A percentile compares a stretch with the other conserved stretches of the same genome.
These are phyloP conservation scores for Dendrobium huoshanense DNA, from an alignment of 106 monocot genomes.

Conservation along the genomic window DNA sequence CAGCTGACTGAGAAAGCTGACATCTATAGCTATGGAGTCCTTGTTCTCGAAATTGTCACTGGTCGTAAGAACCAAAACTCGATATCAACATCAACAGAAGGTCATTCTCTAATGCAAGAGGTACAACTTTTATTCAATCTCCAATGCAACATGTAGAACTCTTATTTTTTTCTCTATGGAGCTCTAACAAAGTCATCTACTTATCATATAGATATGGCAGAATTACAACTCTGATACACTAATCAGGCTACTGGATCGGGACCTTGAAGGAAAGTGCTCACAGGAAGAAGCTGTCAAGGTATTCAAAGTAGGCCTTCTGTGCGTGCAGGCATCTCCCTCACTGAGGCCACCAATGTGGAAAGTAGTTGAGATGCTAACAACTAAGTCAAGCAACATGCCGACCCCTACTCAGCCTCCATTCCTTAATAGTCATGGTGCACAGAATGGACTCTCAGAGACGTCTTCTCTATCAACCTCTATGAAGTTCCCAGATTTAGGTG, in stretches of 20 bases:
- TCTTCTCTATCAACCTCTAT: conserved; percentile 17
- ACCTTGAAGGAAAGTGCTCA: conserved; percentile 19
- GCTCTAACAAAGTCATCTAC: background rate
- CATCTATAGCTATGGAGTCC: conserved; percentile 49
- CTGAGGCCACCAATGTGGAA: conserved; percentile 61
- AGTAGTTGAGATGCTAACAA: conserved; percentile 35
- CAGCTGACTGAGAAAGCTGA: conserved; percentile 64
- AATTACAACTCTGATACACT: conserved; percentile 32
- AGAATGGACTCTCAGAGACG: conserved; percentile 11
- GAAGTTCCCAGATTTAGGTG: conserved; percentile 1
- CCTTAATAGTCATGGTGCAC: conserved; percentile 15
- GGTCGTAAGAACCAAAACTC: conserved; percentile 45
- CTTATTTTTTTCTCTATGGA: background rate
- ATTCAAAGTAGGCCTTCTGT: conserved; percentile 42
- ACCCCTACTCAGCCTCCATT: conserved; percentile 53
- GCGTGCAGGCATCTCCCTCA: conserved; percentile 21
- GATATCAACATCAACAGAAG: conserved; percentile 23
- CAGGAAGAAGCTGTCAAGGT: conserved; percentile 30
- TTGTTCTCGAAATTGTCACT: conserved; percentile 52
- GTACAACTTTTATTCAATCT: conserved; percentile 11
- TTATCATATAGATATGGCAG: conserved; percentile 42
- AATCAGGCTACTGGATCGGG: conserved; percentile 37
- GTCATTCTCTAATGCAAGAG: conserved; percentile 34
- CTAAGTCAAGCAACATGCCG: conserved; percentile 19
- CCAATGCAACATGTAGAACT: conserved; percentile 18